Evolutionary conservation across 805 yeast species (phyloP).

Genomic region (Grigorovia yakushimaensis): DNA sequence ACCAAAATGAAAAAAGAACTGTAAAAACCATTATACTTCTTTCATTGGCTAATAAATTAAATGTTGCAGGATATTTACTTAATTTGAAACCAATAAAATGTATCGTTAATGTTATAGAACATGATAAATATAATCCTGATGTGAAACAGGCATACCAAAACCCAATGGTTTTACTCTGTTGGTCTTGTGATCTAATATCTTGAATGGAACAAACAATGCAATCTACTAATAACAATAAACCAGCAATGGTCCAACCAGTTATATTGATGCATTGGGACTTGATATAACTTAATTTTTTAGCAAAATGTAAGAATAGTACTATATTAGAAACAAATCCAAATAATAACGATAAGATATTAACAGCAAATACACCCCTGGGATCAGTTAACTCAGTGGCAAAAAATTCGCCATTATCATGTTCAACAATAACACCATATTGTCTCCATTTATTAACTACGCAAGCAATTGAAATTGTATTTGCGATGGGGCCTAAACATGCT

Average conservation of each 20-base stretch:
- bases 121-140: slow-evolving; percentile 46
- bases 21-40: slow-evolving; percentile 67
- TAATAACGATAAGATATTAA: slow-evolving; percentile 55
- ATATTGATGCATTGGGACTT: slow-evolving; percentile 55
- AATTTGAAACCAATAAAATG: slow-evolving; percentile 55
- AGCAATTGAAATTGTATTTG: slow-evolving; percentile 63
- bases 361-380: slow-evolving; percentile 35
- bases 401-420: slow-evolving; percentile 2
- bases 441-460: slow-evolving; percentile 69
- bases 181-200: slow-evolving; percentile 15
- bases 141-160: slow-evolving; percentile 74
- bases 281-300: slow-evolving; percentile 47
- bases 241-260: slow-evolving; percentile 54
- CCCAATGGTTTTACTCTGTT: slow-evolving; percentile 40
- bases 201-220: slow-evolving; percentile 16
- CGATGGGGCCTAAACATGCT: slow-evolving; percentile 71
- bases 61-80: slow-evolving; percentile 57
- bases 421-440: slow-evolving; percentile 7
- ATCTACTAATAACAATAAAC: slow-evolving; percentile 39
- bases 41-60: slow-evolving; percentile 58
- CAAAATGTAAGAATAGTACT: slow-evolving; percentile 61
- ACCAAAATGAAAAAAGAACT: slow-evolving; percentile 56
- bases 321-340: slow-evolving; percentile 61
- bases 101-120: slow-evolving; percentile 41
- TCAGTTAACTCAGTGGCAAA: slow-evolving; percentile 24